These are phyloP conservation scores for Cordyceps farinosa DNA, from an alignment of 2,329 filamentous ascomycete species.

Conservation along the genomic window DNA sequence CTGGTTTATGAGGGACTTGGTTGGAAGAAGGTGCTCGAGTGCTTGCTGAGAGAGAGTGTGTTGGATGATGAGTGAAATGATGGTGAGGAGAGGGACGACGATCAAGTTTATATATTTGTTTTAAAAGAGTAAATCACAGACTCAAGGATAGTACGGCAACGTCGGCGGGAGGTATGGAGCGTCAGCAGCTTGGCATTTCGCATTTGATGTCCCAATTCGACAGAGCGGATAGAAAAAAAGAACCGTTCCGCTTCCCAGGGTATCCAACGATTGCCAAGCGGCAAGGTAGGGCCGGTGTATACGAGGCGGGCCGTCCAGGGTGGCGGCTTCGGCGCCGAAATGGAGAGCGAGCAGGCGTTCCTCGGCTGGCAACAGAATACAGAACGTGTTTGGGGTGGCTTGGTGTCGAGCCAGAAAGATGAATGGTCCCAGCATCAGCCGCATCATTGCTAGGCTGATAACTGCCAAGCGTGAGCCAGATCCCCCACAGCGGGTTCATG, in stretches of 20 bases:
- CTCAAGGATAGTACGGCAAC: background rate
- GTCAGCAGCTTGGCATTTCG: background rate
- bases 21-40: background rate
- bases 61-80: background rate
- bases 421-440: background rate
- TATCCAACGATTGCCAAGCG: background rate
- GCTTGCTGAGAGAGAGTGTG: background rate
- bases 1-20: background rate
- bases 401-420: too few relatives aligned
- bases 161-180: background rate
- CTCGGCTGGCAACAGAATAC: background rate
- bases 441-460: background rate
- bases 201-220: background rate
- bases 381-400: background rate
- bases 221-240: background rate
- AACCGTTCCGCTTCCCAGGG: background rate
- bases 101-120: background rate
- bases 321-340: background rate
- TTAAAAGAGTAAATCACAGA: background rate
- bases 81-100: background rate
- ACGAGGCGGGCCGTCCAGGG: background rate
- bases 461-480: background rate
- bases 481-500: slow-evolving; percentile 4
- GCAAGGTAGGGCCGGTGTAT: background rate
- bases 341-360: background rate